These are phyloP conservation scores for Scutellaria baicalensis DNA, from an alignment of 257 asterid genomes.

Conservation along the genomic window DNA sequence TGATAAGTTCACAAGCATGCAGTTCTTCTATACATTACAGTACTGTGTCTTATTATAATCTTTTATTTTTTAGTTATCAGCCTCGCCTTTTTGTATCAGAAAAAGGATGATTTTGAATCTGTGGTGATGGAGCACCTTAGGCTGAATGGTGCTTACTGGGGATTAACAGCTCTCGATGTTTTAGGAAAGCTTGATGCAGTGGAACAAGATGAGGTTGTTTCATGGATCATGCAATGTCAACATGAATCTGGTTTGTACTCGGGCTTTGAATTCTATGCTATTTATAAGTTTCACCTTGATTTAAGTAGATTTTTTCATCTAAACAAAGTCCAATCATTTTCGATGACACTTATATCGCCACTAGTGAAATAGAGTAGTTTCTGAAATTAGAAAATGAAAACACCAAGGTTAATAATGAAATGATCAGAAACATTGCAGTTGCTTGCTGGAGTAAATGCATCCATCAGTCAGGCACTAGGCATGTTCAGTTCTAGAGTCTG, in stretches of 20 bases:
- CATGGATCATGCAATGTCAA: constrained; percentile 93
- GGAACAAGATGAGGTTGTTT: constrained; percentile 68
- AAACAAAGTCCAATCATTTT: too few species aligned
- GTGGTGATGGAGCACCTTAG: constrained; percentile 90
- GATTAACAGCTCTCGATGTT: constrained; percentile 82
- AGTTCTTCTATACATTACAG: neutral
- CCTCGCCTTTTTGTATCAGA: constrained; percentile 28
- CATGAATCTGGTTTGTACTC: constrained; percentile 74
- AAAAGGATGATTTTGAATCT: constrained; percentile 68
- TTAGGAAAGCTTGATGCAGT: constrained; percentile 66
- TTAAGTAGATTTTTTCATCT: too few species aligned
- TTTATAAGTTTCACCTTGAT: neutral
- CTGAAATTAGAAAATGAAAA: too few species aligned
- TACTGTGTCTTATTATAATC: neutral
- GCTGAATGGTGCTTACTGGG: constrained; percentile 94
- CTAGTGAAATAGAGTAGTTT: too few species aligned
- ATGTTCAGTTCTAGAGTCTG: too few species aligned
- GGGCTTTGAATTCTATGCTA: neutral
- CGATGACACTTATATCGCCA: too few species aligned
- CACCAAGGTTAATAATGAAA: too few species aligned
- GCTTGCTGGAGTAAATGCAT: too few species aligned
- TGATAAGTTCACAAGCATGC: neutral
- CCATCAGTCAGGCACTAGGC: too few species aligned
- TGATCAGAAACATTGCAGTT: too few species aligned
- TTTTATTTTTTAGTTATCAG: neutral